Evolutionary conservation across 352 stramenopile species (phyloP), one percentile per base, ranked within the genome.

Genomic region (Pilasporangium apinafurcum): DNA sequence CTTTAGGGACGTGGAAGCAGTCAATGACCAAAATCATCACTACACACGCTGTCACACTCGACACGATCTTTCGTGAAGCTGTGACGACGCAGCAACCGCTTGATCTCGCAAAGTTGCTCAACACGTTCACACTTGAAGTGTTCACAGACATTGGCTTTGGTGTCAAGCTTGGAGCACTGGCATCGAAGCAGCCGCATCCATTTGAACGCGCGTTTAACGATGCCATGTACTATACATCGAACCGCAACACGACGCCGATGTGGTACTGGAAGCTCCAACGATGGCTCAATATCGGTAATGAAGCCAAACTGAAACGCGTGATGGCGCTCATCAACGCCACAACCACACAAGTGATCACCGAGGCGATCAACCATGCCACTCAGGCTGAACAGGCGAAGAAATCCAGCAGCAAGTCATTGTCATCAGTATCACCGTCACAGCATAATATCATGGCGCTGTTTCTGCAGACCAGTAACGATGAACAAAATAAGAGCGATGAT

Each of bases 71-170:
- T 22, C 21, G 50, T 5, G 40, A 33, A 1, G 44, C 50, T 13
- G 35, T 1, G 13, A 34, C 18, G 28, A 26, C 4, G 36, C 54
- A 16, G 9, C 56, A 1, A 53, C n/a, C n/a, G n/a, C n/a, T 76
- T 9, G 64, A 79, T 14, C 34, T 83, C 29, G 59, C 66, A 31
- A 56, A 71, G 24, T 54, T 64, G 3, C 59, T 79, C 44, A 55
- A 79, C 27, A 50, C 52, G 47, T 74, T 78, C 40, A 67, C 69
- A 13, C 71, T 40, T 85, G 59, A 83, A 16, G 61, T 57, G 1
- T 81, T 84, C 38, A 50, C 57, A 3, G 60, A 81, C 26, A 75
- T 83, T 29, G 73, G 53, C 12, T 83, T 86, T 56, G 73, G 69
- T 21, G 58, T 63, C 17, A 40, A 78, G 14, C 22, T 85, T 4